A percentile compares a stretch with the other conserved stretches of the same genome.
Conservation (phyloP, 176 grass and related monocot genomes). For the Paspalum notatum region DNA sequence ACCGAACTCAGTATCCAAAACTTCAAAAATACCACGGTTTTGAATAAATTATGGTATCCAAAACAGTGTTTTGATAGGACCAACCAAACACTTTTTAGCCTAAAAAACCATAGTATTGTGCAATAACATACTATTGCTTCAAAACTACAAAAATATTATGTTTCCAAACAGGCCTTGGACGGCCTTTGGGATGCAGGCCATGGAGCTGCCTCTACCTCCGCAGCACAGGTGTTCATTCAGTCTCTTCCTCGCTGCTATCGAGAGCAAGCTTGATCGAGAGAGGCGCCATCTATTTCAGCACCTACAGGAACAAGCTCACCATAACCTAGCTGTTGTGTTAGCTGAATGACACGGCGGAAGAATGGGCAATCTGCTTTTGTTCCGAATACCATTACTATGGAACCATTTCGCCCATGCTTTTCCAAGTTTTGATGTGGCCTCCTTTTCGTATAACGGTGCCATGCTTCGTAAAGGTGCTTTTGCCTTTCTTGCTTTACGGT, state of each 20-base stretch:
- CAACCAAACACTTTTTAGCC: too few species aligned
- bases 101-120: too few species aligned
- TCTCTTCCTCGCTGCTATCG: neutral
- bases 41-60: too few species aligned
- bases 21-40: too few species aligned
- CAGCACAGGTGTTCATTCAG: neutral
- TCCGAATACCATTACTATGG: slow-evolving; percentile 1
- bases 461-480: neutral
- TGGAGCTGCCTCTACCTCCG: neutral
- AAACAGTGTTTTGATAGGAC: too few species aligned
- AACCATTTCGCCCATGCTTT: slow-evolving; percentile 38
- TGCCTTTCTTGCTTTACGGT: neutral
- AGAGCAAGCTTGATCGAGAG: slow-evolving; percentile 20
- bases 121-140: too few species aligned
- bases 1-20: too few species aligned
- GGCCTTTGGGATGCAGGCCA: neutral
- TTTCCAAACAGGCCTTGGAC: too few species aligned
- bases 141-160: too few species aligned
- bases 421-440: slow-evolving; percentile 13
- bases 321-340: slow-evolving; percentile 25
- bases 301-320: neutral
- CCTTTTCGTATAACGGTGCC: neutral
- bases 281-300: neutral
- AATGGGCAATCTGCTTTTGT: slow-evolving; percentile 28
- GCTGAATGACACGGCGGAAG: slow-evolving; percentile 7